Conservation (phyloP, 441 rosid species). For the Viola pubescens region DNA sequence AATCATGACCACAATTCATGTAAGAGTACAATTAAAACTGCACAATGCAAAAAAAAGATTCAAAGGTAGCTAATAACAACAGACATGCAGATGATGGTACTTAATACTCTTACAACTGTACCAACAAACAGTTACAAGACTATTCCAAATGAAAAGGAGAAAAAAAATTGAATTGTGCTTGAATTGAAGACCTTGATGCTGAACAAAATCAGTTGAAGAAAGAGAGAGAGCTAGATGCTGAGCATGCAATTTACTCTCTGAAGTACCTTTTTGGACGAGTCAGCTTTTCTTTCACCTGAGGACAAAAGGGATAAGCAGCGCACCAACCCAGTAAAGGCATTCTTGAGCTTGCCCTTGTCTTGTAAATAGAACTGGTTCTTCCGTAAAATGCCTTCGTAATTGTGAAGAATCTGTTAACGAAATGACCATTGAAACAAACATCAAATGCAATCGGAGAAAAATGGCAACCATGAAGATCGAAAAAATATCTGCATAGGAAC, state of each 20-base stretch:
- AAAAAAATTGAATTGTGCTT: too few species aligned
- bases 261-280: slow-evolving; percentile 40
- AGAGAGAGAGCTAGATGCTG: neutral
- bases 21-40: too few species aligned
- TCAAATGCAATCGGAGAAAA: slow-evolving; percentile 1
- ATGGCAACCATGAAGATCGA: slow-evolving; percentile 2
- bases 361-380: slow-evolving; percentile 57
- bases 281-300: slow-evolving; percentile 28
- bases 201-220: neutral
- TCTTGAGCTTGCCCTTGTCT: slow-evolving; percentile 69
- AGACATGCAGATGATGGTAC: too few species aligned
- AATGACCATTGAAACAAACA: slow-evolving; percentile 12
- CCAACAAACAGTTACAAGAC: too few species aligned
- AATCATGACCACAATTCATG: too few species aligned
- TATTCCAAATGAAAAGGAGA: too few species aligned
- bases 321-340: slow-evolving; percentile 58
- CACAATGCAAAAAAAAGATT: too few species aligned
- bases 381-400: slow-evolving; percentile 61
- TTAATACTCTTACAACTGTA: too few species aligned
- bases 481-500: slow-evolving; percentile 5
- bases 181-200: too few species aligned
- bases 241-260: slow-evolving; percentile 10
- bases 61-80: too few species aligned
- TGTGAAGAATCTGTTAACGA: slow-evolving; percentile 60
- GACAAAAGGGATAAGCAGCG: slow-evolving; percentile 71